A percentile compares a stretch with the other conserved stretches of the same genome.
phyloP scores from a whole-genome alignment of 371 early-diverging fungal genomes.

The Rhizopus sp. region DNA sequence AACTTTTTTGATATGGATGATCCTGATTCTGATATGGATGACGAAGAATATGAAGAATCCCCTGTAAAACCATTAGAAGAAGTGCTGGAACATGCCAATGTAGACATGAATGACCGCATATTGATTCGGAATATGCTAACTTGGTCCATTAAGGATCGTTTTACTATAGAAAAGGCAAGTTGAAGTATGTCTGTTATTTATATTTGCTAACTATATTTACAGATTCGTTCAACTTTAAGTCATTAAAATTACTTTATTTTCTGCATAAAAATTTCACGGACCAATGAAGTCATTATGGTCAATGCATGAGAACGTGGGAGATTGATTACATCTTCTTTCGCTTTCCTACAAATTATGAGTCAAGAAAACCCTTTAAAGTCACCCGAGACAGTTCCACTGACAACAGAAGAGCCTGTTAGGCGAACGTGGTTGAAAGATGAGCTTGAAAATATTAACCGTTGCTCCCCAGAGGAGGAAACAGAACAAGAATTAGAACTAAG shows the following conservation, averaged over 20 bases:
- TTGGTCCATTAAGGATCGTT: slow-evolving; percentile 37
- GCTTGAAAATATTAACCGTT: slow-evolving; percentile 18
- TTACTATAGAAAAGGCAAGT: slow-evolving; percentile 26
- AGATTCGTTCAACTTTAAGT: too few species aligned
- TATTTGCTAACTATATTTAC: neutral
- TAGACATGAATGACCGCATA: slow-evolving; percentile 12
- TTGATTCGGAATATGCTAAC: slow-evolving; percentile 29
- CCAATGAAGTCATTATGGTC: too few species aligned
- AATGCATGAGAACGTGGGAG: too few species aligned
- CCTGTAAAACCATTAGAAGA: slow-evolving; percentile 31
- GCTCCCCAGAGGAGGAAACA: neutral
- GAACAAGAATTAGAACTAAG: neutral
- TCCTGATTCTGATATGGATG: slow-evolving; percentile 5
- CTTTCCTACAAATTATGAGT: too few species aligned
- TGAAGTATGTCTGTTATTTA: neutral
- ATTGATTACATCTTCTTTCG: too few species aligned
- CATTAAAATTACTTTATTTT: too few species aligned
- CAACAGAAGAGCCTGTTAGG: slow-evolving; percentile 37
- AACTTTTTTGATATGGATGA: slow-evolving; percentile 31
- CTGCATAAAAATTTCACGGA: too few species aligned
- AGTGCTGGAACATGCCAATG: slow-evolving; percentile 35
- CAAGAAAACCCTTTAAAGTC: neutral
- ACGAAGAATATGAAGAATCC: slow-evolving; percentile 31
- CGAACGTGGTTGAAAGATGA: slow-evolving; percentile 23
- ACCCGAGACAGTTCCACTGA: slow-evolving; percentile 17